Evolutionary conservation across 2,329 filamentous ascomycete genomes (phyloP).

Genomic region (Podosphaera fusca): DNA sequence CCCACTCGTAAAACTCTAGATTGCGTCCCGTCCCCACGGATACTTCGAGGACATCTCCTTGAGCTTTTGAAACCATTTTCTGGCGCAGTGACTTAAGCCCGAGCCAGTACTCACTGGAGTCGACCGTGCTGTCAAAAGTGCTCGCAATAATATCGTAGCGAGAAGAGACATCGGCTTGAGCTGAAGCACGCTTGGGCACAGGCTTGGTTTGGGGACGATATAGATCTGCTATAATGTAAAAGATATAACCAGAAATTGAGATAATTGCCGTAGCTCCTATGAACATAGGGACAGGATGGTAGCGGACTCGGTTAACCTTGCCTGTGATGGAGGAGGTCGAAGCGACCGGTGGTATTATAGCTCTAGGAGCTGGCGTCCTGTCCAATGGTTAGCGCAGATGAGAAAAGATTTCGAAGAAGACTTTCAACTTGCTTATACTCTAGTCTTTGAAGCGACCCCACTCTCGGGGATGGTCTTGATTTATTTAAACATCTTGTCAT

Average conservation of each 20-base stretch:
- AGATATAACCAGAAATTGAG: constrained; percentile 6
- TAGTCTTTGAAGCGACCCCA: not conserved
- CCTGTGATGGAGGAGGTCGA: not conserved
- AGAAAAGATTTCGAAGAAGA: not conserved
- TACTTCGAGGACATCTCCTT: constrained; percentile 36
- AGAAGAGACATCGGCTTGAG: constrained; percentile 13
- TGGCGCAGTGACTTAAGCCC: constrained; percentile 29
- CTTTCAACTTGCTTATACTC: not conserved
- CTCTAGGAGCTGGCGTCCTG: not conserved
- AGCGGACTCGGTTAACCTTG: not conserved
- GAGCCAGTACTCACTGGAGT: constrained; percentile 32
- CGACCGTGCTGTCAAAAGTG: constrained; percentile 34
- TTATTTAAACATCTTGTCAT: not conserved
- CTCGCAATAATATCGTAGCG: constrained; percentile 20
- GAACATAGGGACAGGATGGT: not conserved
- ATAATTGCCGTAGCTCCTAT: not conserved
- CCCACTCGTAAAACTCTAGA: constrained; percentile 34
- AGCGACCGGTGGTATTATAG: not conserved
- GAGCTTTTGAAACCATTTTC: constrained; percentile 24
- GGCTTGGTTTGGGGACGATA: constrained; percentile 6
- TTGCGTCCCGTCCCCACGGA: constrained; percentile 41
- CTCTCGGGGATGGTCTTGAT: not conserved
- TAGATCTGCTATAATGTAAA: constrained; percentile 18
- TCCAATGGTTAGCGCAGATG: not conserved
- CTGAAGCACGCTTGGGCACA: constrained; percentile 6